These are phyloP conservation scores for Diaporthe sp. DNA, from an alignment of 2,329 filamentous ascomycete genomes.

Conservation along the genomic window DNA sequence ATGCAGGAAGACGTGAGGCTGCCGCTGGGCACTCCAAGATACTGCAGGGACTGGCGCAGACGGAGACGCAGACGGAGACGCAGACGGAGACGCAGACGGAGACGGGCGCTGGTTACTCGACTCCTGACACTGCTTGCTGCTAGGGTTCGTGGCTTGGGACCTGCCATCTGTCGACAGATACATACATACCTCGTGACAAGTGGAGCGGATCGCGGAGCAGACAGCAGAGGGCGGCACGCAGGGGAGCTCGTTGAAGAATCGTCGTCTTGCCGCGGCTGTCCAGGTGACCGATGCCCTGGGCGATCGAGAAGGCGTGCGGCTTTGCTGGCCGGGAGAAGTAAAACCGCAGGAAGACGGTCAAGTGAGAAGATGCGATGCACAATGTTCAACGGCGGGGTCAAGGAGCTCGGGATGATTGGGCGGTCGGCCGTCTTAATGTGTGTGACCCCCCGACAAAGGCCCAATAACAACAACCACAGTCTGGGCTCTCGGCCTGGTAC, in stretches of 20 bases:
- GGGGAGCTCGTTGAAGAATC: constrained; percentile 12
- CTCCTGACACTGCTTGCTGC: constrained; percentile 26
- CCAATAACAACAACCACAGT: constrained; percentile 37
- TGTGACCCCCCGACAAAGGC: constrained; percentile 40
- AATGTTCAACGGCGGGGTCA: constrained; percentile 42
- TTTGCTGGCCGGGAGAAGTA: constrained; percentile 25
- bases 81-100: constrained; percentile 24
- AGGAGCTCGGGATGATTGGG: constrained; percentile 42
- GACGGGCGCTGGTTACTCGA: constrained; percentile 36
- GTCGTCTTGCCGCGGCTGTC: constrained; percentile 13
- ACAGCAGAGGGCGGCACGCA: neutral
- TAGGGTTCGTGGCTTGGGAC: constrained; percentile 16
- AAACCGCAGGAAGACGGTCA: constrained; percentile 22
- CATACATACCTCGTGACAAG: constrained; percentile 20
- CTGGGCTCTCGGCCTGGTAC: constrained; percentile 22
- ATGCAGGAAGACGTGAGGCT: constrained; percentile 44
- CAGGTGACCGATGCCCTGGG: constrained; percentile 24
- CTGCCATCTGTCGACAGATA: constrained; percentile 10
- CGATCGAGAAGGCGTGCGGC: neutral
- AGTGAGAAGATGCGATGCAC: constrained; percentile 37
- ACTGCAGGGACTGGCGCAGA: constrained; percentile 45
- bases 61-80: constrained; percentile 2
- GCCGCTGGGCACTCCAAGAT: constrained; percentile 44
- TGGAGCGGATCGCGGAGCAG: constrained; percentile 1
- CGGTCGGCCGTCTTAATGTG: constrained; percentile 40